phyloP scores from a whole-genome alignment of 164 flowering plant species.

The Sedum album region DNA sequence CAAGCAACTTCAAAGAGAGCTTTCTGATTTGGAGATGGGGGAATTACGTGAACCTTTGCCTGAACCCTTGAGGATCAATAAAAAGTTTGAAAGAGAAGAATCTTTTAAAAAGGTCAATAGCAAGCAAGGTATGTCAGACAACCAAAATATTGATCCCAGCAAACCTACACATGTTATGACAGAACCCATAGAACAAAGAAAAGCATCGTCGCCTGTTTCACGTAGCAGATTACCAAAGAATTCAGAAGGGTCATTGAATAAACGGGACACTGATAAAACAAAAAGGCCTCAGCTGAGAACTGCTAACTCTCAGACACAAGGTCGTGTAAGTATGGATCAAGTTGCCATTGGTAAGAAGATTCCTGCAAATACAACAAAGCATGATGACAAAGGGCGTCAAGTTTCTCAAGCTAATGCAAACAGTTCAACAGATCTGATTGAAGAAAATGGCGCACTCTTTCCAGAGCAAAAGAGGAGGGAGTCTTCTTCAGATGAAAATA shows the following conservation, averaged over 20 bases:
- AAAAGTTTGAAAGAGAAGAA: conserved; percentile 47
- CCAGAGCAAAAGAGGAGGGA: conserved; percentile 35
- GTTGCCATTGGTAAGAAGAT: conserved; percentile 39
- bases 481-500: conserved; percentile 65
- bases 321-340: conserved; percentile 28
- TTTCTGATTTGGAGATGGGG: conserved; percentile 89
- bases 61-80: conserved; percentile 29
- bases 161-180: conserved; percentile 39
- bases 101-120: conserved; percentile 52
- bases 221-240: conserved; percentile 17
- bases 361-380: conserved; percentile 17
- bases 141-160: conserved; percentile 29
- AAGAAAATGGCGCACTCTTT: conserved; percentile 27
- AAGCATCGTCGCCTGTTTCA: conserved; percentile 28
- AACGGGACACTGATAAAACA: conserved; percentile 41
- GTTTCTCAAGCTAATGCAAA: conserved; percentile 22
- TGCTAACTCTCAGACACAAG: conserved; percentile 27
- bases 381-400: conserved; percentile 26
- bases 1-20: conserved; percentile 55
- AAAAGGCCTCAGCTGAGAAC: conserved; percentile 23
- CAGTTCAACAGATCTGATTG: conserved; percentile 19
- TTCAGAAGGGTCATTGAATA: conserved; percentile 29
- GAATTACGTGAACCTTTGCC: conserved; percentile 74
- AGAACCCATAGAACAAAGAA: conserved; percentile 30
- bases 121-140: conserved; percentile 33